phyloP scores from a whole-genome alignment of 164 flowering plant genomes.

The Dillenia turbinata region DNA sequence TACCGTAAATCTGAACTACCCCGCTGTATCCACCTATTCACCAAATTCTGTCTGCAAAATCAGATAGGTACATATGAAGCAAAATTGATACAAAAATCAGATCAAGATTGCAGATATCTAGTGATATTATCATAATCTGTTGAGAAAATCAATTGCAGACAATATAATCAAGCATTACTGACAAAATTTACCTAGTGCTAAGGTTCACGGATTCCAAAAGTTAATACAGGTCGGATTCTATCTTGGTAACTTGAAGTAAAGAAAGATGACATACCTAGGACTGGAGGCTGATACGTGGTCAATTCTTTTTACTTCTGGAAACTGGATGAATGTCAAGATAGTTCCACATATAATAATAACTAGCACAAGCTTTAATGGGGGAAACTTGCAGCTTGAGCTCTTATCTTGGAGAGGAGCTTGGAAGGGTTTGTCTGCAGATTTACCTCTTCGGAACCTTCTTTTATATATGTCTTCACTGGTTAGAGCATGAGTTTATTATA shows the following conservation, averaged over 20 bases:
- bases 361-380: constrained; percentile 49
- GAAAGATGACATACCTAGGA: constrained; percentile 39
- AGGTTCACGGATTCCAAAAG: no score
- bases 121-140: no score
- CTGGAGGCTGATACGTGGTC: constrained; percentile 29
- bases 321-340: constrained; percentile 43
- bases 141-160: no score
- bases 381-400: constrained; percentile 43
- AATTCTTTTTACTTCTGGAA: constrained; percentile 42
- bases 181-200: no score
- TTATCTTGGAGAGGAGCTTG: constrained; percentile 38
- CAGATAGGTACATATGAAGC: no score
- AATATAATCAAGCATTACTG: no score
- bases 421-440: constrained; percentile 44
- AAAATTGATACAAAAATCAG: not conserved
- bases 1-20: constrained; percentile 35
- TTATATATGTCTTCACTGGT: constrained; percentile 47
- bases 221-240: no score
- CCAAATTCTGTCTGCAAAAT: constrained; percentile 37
- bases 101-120: no score
- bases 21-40: constrained; percentile 45
- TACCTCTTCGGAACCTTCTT: constrained; percentile 40
- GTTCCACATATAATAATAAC: constrained; percentile 47
- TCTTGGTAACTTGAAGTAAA: not conserved
- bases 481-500: constrained; percentile 2